Base-by-base conservation (phyloP, 176 grass and related monocot genomes). In the Triticum timopheevii region DNA sequence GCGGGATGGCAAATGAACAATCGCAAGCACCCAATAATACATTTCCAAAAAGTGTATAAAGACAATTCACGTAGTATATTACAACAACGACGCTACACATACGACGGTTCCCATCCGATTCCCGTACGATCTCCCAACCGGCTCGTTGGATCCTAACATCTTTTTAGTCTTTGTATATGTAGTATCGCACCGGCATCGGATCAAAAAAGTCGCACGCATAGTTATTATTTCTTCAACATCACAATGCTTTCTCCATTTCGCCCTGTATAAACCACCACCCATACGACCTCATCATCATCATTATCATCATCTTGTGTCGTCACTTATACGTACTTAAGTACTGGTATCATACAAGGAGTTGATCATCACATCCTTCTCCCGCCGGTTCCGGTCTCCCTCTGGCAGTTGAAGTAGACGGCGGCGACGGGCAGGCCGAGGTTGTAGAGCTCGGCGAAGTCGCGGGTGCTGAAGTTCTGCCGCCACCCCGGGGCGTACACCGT, bases 401-500 rank as follows among this genome's bases (percentile, higher is more conserved):
- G 96, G 79, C 96, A 92, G 82, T 98, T 96, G 92, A 96, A 98
- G 89, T 91, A 98, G 74, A 94, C 84, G 56, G 92, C 94, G 10
- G 94, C 93, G 31, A 94, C 92, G 0, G 93, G 96, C 27, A 28
- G 38, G 69, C 93, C 96, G n/a, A 98, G 84, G 87, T 94, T 96
- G 86, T 98, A 94, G 82, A 98, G 87, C 82, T 96, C 96, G 5
- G 92, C 96, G 44, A 98, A 98, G 88, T 94, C 94, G 30, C 93
- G 89, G 62, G 88, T 94, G 76, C 80, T 88, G 83, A 98, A 98
- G 70, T 94, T 91, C 79, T 91, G 90, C 13, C 94, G 88, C 94
- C 97, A 98, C 13, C 92, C 97, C 0, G 97, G 97, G 4, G 86
- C 49, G 40, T 91, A 90, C 0, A 93, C 88, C 25, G 94, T 90